Evolutionary conservation across 2,329 filamentous ascomycete species (phyloP).

Genomic region (Zarea fungicola): DNA sequence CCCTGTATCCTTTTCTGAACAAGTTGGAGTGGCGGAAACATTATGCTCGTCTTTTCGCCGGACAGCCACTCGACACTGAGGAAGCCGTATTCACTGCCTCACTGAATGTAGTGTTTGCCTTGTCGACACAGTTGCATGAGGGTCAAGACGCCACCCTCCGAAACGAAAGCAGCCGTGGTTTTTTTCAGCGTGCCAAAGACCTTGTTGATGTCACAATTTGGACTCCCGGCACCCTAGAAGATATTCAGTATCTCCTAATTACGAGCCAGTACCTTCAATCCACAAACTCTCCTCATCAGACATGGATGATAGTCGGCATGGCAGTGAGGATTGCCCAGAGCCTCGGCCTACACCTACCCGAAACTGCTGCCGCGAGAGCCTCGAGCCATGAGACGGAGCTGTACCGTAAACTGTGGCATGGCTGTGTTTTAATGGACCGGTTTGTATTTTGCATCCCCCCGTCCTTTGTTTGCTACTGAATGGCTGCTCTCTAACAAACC

Average conservation of each 20-base stretch:
- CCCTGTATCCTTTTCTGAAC: conserved; percentile 42
- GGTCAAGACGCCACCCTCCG: conserved; percentile 33
- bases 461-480: rapidly evolving
- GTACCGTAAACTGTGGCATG: conserved; percentile 30
- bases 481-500: not conserved
- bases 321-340: conserved; percentile 43
- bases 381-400: conserved; percentile 23
- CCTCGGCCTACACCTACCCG: conserved; percentile 38
- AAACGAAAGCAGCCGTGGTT: conserved; percentile 34
- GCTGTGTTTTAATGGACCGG: conserved; percentile 35
- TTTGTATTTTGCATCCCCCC: no score
- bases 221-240: conserved; percentile 36
- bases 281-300: conserved; percentile 41
- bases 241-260: conserved; percentile 42
- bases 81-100: conserved; percentile 39
- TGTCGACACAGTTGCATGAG: conserved; percentile 39
- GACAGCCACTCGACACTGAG: conserved; percentile 29
- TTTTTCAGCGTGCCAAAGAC: conserved; percentile 37
- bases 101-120: conserved; percentile 42
- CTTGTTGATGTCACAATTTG: conserved; percentile 38
- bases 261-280: conserved; percentile 46
- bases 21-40: conserved; percentile 28
- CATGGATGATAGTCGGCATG: conserved; percentile 44
- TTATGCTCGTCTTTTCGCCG: conserved; percentile 37
- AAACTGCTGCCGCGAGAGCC: conserved; percentile 26